phyloP scores from a whole-genome alignment of 2,329 filamentous ascomycete genomes.

The Colletotrichum navitas region DNA sequence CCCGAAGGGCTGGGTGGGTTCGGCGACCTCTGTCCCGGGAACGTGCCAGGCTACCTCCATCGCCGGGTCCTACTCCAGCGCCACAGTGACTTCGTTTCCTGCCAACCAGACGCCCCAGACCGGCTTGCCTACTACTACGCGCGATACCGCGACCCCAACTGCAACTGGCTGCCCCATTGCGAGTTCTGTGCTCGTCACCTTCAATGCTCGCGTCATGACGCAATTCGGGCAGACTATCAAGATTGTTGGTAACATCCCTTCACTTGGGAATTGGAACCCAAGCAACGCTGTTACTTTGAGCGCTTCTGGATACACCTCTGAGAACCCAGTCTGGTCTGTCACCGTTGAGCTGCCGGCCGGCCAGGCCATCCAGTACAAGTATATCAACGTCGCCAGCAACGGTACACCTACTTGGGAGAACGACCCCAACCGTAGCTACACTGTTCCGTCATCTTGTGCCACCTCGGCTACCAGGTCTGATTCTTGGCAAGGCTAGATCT shows the following conservation, averaged over 20 bases:
- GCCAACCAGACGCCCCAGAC: conserved; percentile 59
- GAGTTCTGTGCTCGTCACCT: conserved; percentile 70
- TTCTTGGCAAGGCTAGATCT: conserved; percentile 49
- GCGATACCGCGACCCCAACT: conserved; percentile 46
- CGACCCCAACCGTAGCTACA: conserved; percentile 64
- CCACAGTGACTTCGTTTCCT: conserved; percentile 63
- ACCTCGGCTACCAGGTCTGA: conserved; percentile 48
- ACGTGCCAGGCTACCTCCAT: conserved; percentile 62
- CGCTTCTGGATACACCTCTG: conserved; percentile 68
- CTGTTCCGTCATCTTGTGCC: conserved; percentile 50
- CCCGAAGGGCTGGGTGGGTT: conserved; percentile 68
- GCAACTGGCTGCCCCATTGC: conserved; percentile 48
- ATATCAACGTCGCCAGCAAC: conserved; percentile 68
- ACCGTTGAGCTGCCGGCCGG: conserved; percentile 69
- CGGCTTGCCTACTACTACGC: conserved; percentile 45
- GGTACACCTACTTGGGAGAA: conserved; percentile 74
- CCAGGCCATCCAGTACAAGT: conserved; percentile 75
- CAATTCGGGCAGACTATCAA: conserved; percentile 74
- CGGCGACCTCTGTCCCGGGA: conserved; percentile 61
- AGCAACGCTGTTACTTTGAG: conserved; percentile 67
- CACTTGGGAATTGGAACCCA: conserved; percentile 74
- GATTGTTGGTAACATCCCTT: conserved; percentile 69
- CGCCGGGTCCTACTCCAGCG: conserved; percentile 64
- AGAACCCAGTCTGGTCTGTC: conserved; percentile 72
- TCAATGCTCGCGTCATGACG: conserved; percentile 70